A percentile compares a stretch with the other conserved stretches of the same genome.
These are phyloP conservation scores for Xylariaceae sp. DNA, from an alignment of 2,329 filamentous ascomycete species.

Conservation along the genomic window DNA sequence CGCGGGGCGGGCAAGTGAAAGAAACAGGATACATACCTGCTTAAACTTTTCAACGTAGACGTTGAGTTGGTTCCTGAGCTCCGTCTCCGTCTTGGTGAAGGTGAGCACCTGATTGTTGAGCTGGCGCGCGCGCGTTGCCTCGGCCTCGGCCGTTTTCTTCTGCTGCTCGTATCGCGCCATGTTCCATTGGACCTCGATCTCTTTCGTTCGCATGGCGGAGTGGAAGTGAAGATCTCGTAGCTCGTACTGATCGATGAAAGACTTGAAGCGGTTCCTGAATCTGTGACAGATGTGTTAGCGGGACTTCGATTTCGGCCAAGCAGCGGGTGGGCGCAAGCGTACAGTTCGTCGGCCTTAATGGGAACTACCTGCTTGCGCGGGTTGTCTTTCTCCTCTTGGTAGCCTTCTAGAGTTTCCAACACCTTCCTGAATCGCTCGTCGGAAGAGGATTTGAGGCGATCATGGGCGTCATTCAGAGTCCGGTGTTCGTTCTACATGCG, in stretches of 20 bases:
- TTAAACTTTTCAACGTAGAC: conserved; percentile 99
- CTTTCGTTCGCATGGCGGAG: conserved; percentile 86
- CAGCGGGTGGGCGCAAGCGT: conserved; percentile 33
- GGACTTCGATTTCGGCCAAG: conserved; percentile 2
- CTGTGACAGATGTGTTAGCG: conserved; percentile 41
- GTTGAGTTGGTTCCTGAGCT: conserved; percentile 90
- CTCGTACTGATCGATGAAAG: conserved; percentile 94
- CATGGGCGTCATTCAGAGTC: conserved; percentile 80
- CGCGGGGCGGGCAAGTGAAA: conserved; percentile 23
- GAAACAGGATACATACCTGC: conserved; percentile 64
- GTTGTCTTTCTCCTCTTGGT: conserved; percentile 81
- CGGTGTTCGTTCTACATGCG: conserved; percentile 78
- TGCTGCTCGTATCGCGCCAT: conserved; percentile 85
- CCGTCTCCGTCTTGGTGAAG: conserved; percentile 92
- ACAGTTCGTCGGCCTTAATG: conserved; percentile 87
- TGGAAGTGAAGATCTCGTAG: conserved; percentile 92
- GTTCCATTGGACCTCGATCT: conserved; percentile 91
- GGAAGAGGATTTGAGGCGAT: conserved; percentile 74
- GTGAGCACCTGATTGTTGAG: conserved; percentile 89
- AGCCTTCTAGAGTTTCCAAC: conserved; percentile 79
- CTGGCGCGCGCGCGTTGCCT: conserved; percentile 74
- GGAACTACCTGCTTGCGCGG: conserved; percentile 77
- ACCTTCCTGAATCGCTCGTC: conserved; percentile 81
- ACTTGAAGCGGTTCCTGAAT: conserved; percentile 84
- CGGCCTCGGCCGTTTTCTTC: conserved; percentile 80